phyloP scores from a whole-genome alignment of 2,329 filamentous ascomycete species.

The Neopestalotiopsis sp. region DNA sequence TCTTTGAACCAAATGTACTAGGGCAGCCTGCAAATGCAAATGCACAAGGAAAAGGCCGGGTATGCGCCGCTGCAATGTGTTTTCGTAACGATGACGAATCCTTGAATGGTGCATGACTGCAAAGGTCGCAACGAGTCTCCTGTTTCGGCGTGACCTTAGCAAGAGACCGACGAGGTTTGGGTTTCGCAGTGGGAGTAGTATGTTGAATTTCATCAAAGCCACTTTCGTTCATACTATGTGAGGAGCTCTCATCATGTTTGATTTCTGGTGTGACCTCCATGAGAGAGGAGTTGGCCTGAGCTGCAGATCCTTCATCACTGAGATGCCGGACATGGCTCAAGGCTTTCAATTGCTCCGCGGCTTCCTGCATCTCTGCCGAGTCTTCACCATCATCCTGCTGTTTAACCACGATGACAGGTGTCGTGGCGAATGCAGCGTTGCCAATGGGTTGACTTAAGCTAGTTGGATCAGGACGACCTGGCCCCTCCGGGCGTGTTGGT shows the following conservation, averaged over 20 bases:
- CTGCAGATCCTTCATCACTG: constrained; percentile 47
- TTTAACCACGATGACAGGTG: constrained; percentile 35
- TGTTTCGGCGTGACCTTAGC: constrained; percentile 56
- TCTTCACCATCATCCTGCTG: constrained; percentile 60
- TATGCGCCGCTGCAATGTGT: constrained; percentile 71
- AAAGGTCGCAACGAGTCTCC: constrained; percentile 65
- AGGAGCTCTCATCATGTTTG: constrained; percentile 48
- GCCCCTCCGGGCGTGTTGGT: constrained; percentile 32
- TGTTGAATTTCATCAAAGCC: constrained; percentile 45
- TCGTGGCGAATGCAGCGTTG: constrained; percentile 29
- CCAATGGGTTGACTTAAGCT: constrained; percentile 31
- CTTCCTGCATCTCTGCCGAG: constrained; percentile 72
- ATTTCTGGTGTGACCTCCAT: constrained; percentile 33
- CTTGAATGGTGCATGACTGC: constrained; percentile 69
- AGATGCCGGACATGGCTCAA: constrained; percentile 66
- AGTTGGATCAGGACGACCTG: constrained; percentile 30
- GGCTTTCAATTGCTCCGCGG: constrained; percentile 69
- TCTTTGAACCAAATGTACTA: constrained; percentile 88
- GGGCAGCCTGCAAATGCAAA: constrained; percentile 84
- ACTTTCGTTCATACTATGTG: constrained; percentile 45
- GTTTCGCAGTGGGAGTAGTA: constrained; percentile 40
- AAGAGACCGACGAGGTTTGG: constrained; percentile 53
- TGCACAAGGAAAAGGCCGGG: constrained; percentile 80
- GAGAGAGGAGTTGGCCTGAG: constrained; percentile 28
- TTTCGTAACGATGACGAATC: constrained; percentile 70